These are phyloP conservation scores for Agrocybe pediades DNA, from an alignment of 768 basidiomycete genomes.

Conservation along the genomic window DNA sequence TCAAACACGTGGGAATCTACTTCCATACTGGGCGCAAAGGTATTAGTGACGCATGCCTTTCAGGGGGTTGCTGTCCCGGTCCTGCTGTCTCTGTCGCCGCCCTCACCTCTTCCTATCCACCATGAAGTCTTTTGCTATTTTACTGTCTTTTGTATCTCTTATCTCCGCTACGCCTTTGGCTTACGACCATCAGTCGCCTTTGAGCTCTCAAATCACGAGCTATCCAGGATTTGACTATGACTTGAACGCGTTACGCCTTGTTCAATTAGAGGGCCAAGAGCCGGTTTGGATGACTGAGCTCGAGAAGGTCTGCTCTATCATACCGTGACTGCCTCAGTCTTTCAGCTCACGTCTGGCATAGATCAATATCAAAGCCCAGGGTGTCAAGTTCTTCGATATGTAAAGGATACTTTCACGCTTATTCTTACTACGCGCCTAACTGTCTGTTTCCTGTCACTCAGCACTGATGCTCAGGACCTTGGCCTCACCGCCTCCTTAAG, in stretches of 20 bases:
- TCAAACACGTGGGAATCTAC: too few species aligned
- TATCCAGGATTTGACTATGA: conserved; percentile 72
- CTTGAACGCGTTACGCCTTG: conserved; percentile 69
- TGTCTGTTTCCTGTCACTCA: conserved; percentile 27
- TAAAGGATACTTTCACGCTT: conserved; percentile 32
- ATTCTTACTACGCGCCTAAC: neutral
- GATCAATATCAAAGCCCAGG: conserved; percentile 78
- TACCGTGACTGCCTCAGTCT: neutral
- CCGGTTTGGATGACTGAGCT: conserved; percentile 86
- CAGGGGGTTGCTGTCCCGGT: too few species aligned
- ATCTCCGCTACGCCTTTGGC: too few species aligned
- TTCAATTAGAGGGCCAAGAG: conserved; percentile 69
- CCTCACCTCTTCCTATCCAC: conserved; percentile 10
- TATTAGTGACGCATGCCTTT: too few species aligned
- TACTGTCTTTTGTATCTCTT: too few species aligned
- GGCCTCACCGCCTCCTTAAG: conserved; percentile 42
- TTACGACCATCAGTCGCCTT: conserved; percentile 42
- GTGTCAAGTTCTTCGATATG: conserved; percentile 88
- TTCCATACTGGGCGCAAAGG: too few species aligned
- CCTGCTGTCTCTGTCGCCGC: too few species aligned
- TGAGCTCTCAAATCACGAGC: conserved; percentile 31
- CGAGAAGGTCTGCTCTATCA: conserved; percentile 64
- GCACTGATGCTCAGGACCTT: conserved; percentile 75
- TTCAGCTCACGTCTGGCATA: too few species aligned
- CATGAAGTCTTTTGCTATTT: conserved; percentile 59